Base-by-base conservation (phyloP, 2,329 filamentous ascomycete species). In the Fusarium buharicum region DNA sequence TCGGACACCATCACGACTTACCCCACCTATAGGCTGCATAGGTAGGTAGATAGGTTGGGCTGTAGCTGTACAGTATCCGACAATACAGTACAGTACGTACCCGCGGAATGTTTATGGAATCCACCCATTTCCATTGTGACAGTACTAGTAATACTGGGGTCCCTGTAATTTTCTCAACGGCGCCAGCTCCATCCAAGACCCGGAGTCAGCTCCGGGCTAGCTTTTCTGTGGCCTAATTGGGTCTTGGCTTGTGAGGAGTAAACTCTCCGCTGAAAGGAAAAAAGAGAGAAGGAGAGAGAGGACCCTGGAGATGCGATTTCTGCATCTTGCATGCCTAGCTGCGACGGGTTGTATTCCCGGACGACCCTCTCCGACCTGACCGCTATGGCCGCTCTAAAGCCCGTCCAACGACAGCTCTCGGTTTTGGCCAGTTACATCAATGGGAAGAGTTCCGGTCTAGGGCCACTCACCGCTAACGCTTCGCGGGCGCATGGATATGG, bases 301-400 rank as follows among this genome's bases (percentile, higher is more conserved):
- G 36, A 45, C 50, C 53, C 46, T 57, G 48, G 40, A 38, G 47
- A 56, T 58, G 24, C 31, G 12, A n/a, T n/a, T 7, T n/a, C 30
- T 14, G 27, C 10, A 38, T 18, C 34, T 18, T 12, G 31, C 44
- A 48, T 46, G 22, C 22, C 22, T 46, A 39, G 41, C 50, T 46
- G 61, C 8, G 20, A 46, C 20, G 30, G 30, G 30, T n/a, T 33
- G 8, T 33, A 4, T n/a, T 33, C 38, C 44, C 59, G 59, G 66
- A 68, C 64, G 49, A 58, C 57, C 37, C 62, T 68, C 66, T 68
- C 68, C 68, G 60, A 54, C 52, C 43, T 62, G 46, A 54, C 52
- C 38, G 30, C 50, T 50, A 33, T 49, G 28, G 43, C 43, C n/a
- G 27, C 31, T 27, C 34, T 12, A 38, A 16, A 18, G 33, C 34